Evolutionary conservation across 768 basidiomycete species (phyloP).

Genomic region (Punctularia strigosozonata): DNA sequence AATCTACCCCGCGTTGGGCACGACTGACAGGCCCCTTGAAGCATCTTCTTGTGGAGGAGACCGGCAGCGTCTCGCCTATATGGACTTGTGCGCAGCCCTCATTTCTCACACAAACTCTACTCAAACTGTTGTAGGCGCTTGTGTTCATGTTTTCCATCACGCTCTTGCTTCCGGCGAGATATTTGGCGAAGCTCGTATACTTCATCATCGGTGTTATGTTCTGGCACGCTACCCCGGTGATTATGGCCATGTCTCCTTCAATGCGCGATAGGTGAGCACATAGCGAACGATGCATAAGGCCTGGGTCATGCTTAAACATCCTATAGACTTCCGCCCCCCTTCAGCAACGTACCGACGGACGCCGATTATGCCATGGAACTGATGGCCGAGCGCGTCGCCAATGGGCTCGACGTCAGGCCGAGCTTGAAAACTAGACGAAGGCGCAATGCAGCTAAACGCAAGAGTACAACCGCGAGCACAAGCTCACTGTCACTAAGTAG

Average conservation of each 20-base stretch:
- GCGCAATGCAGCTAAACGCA: conserved; percentile 11
- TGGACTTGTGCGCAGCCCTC: conserved; percentile 26
- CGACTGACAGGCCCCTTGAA: conserved; percentile 13
- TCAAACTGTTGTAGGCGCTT: conserved; percentile 22
- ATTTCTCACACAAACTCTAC: not conserved
- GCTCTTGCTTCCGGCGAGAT: conserved; percentile 34
- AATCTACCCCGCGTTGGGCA: conserved; percentile 2
- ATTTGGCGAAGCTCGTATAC: conserved; percentile 34
- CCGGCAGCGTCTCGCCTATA: conserved; percentile 39
- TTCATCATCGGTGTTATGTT: conserved; percentile 38
- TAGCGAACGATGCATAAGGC: not conserved
- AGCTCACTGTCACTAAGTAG: too few relatives aligned
- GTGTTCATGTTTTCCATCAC: conserved; percentile 26
- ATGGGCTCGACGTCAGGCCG: conserved; percentile 36
- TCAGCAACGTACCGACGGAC: conserved; percentile 50
- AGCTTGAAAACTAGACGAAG: too few relatives aligned
- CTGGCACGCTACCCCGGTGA: conserved; percentile 51
- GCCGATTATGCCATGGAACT: conserved; percentile 62
- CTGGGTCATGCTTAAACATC: not conserved
- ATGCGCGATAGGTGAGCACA: conserved; percentile 33
- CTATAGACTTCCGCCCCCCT: conserved; percentile 31
- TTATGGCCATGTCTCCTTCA: conserved; percentile 35
- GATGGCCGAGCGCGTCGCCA: conserved; percentile 46
- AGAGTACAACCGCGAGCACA: conserved; percentile 8
- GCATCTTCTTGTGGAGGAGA: conserved; percentile 59